Conservation (phyloP, 2,329 filamentous ascomycete species). For the Orbilia brochopaga region DNA sequence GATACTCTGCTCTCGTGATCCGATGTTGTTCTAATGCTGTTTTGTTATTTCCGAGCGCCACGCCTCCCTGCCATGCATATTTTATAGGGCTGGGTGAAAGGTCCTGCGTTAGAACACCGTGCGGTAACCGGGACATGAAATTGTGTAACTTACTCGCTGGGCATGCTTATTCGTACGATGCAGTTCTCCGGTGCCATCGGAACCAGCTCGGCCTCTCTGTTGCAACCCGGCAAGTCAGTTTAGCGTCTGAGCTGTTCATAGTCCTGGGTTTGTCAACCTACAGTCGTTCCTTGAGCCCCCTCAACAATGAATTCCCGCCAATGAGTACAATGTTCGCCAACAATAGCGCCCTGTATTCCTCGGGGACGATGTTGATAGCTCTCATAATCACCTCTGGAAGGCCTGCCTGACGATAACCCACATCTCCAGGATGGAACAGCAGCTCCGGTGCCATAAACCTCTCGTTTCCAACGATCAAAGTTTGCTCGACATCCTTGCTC, state of each 20-base stretch:
- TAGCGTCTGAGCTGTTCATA: no score
- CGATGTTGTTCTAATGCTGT: conserved; percentile 69
- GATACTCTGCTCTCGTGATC: conserved; percentile 88
- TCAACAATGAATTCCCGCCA: conserved; percentile 80
- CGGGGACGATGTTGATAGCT: conserved; percentile 74
- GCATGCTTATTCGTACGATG: conserved; percentile 73
- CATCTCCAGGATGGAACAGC: conserved; percentile 82
- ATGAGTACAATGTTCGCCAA: conserved; percentile 87
- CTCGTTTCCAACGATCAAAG: conserved; percentile 87
- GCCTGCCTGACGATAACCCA: conserved; percentile 82
- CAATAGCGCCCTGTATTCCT: conserved; percentile 82
- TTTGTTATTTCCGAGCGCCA: conserved; percentile 72
- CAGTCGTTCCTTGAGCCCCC: conserved; percentile 80
- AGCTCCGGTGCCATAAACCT: conserved; percentile 89
- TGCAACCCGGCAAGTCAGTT: not conserved
- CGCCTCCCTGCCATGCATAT: conserved; percentile 85
- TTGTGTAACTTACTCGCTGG: conserved; percentile 64
- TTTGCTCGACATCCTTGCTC: conserved; percentile 70
- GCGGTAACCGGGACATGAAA: conserved; percentile 20
- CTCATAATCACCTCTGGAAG: conserved; percentile 83
- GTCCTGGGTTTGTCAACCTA: conserved; percentile 57
- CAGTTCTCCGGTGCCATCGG: conserved; percentile 77
- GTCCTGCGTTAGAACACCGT: conserved; percentile 3
- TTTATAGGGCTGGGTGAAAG: conserved; percentile 67
- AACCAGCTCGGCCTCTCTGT: conserved; percentile 70